Conservation (phyloP, 306 rosid genomes). For the Prunus campanulata region DNA sequence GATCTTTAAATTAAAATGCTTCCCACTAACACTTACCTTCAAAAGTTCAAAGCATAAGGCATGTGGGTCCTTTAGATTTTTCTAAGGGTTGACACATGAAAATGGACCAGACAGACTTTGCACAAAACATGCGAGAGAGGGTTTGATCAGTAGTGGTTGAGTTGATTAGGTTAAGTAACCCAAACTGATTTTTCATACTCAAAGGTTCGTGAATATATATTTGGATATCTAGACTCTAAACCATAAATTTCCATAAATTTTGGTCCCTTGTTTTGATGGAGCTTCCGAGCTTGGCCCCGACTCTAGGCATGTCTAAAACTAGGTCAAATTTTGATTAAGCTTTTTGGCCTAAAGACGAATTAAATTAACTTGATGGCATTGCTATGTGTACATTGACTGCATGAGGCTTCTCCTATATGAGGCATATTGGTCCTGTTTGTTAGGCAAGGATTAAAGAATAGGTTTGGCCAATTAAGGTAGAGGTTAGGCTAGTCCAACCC, state of each 20-base stretch:
- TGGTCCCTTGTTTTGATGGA: slow-evolving; percentile 8
- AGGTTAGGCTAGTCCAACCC: no score
- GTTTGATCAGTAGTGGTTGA: background rate
- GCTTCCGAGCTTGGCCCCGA: background rate
- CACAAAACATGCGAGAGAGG: background rate
- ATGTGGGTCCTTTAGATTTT: slow-evolving; percentile 7
- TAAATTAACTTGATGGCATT: background rate
- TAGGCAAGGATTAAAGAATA: no score
- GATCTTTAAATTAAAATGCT: background rate
- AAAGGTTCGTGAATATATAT: background rate
- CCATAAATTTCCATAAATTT: background rate
- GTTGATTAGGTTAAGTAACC: background rate
- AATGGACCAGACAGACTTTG: slow-evolving; percentile 10
- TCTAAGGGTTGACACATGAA: slow-evolving; percentile 4
- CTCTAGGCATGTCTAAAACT: background rate
- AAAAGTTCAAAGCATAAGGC: slow-evolving; percentile 4
- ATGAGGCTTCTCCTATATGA: background rate
- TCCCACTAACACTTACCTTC: slow-evolving; percentile 7
- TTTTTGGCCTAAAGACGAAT: background rate
- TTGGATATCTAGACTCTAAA: background rate
- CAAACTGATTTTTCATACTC: background rate
- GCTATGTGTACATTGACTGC: no score
- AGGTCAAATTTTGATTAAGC: background rate
- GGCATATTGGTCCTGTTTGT: background rate
- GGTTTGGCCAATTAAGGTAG: no score